Base-by-base conservation (phyloP, 1,284 basidiomycete genomes). In the Tylopilus orsonianus region DNA sequence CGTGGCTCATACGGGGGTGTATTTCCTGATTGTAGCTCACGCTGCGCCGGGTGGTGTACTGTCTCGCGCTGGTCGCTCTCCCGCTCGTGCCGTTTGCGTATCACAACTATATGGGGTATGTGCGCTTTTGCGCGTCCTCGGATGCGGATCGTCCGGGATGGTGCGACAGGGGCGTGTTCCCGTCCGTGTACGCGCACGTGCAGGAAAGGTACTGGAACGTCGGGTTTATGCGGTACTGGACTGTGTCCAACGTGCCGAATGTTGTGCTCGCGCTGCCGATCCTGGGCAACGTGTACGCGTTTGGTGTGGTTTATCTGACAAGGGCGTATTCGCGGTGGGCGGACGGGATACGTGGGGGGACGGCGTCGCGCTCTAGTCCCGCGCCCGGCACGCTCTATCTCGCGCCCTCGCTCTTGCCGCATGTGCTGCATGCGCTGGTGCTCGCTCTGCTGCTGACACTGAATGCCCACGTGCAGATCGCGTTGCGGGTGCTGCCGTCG, bases 221-320 rank as follows among this genome's bases (percentile, higher is more conserved):
- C 52, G 94, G 94, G 5, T 81, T 93, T 52, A 69, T 97, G 49
- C 79, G 77, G 1, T 98, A 99, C 69, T 99, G 93, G 93, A 84
- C 85, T 0, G 48, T 74, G 5, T 70, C 79, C 23, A 95, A 98
- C 65, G 54, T 92, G 2, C 96, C 96, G 26, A 97, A 98, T 68
- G 90, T 98, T 65, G 49, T 88, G 43, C 75, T 98, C 34, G 85
- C 90, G 1, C 62, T 80, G 0, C 96, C 96, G 0, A 79, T 89
- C 0, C 73, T 92, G 37, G 34, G 69, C 27, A 56, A 46, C 37
- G 50, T 65, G 9, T 71, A 82, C 4, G 72, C 87, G 4, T 67
- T 83, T 23, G 70, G 73, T 10, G 44, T 57, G 19, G 61, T 65
- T 44, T 72, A 78, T 53, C 56, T 23, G 20, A 20, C 3, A 8